Evolutionary conservation across 176 grass and related monocot species (phyloP), one percentile per base, ranked within the genome.

Genomic region (Carex kokanica): DNA sequence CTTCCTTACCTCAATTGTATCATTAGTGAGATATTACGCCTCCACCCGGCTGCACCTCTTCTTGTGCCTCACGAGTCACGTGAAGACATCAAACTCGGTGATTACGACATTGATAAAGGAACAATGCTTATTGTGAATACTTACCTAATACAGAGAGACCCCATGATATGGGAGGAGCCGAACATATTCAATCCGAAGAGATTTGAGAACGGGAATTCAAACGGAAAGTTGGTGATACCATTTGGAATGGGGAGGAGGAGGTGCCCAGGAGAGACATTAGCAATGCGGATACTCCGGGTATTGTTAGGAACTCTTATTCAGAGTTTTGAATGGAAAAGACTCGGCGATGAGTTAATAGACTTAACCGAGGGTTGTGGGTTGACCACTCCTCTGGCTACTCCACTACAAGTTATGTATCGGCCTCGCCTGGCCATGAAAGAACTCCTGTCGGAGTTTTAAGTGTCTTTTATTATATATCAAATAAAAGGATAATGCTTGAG

Each of bases 301-400:
- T n/a, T 83, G 24, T 65, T 88, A 11, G 86, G 66, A 57, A 43
- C 86, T 16, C 57, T 88, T 67, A 41, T 87, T 47, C 86, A 87
- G 13, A 57, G 80, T 64, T 87, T 87, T 61, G 86, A 87, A 36
- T 87, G 80, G 80, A 61, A 78, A 63, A 73, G 47, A 29, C 12
- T 53, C 23, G 18, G 49, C 14, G 71, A 23, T 24, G 81, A 58
- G 43, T 53, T 52, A 25, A 29, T 84, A 64, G 86, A 88, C 47
- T 78, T 88, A 55, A 61, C 68, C 0, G 86, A 84, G 70, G 81
- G 70, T 36, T 2, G 16, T 8, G 80, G 70, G n/a, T 5, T 88
- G 5, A 83, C 81, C 31, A 71, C 70, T 61, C 86, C 70, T 38
- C 63, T 66, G 49, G 80, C 29, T 0, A 60, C 23, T 60, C 81